Evolutionary conservation across 2,329 filamentous ascomycete genomes (phyloP).

Genomic region (Fulvia fulva): DNA sequence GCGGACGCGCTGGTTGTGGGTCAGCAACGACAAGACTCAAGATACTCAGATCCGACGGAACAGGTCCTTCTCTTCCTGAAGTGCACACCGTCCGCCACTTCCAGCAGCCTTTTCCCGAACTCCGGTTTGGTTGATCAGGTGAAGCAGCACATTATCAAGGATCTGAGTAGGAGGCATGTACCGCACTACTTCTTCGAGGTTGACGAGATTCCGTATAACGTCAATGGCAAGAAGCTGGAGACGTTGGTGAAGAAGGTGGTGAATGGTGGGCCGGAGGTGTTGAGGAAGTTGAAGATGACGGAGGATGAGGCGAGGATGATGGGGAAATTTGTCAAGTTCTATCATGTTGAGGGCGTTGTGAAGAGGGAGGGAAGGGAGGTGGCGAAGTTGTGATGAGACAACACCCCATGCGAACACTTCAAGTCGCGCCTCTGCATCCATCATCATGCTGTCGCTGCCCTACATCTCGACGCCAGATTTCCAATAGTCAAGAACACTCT

Average conservation of each 20-base stretch:
- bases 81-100: not conserved
- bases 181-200: constrained; percentile 12
- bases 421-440: not conserved
- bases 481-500: too few relatives aligned
- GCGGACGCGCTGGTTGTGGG: constrained; percentile 71
- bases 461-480: too few relatives aligned
- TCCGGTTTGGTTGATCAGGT: not conserved
- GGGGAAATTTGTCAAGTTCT: constrained; percentile 6
- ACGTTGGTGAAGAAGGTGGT: constrained; percentile 7
- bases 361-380: not conserved
- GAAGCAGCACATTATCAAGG: constrained; percentile 2
- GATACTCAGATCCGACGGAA: constrained; percentile 47
- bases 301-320: constrained; percentile 11
- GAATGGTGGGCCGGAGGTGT: constrained; percentile 7
- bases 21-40: constrained; percentile 55
- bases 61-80: constrained; percentile 53
- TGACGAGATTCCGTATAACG: constrained; percentile 10
- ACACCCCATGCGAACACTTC: not conserved
- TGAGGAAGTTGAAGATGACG: constrained; percentile 11
- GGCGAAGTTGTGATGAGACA: constrained; percentile 4
- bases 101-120: not conserved
- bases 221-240: constrained; percentile 13
- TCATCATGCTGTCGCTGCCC: not conserved
- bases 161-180: constrained; percentile 12
- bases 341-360: constrained; percentile 9